Evolutionary conservation across 1,139 yeast species (phyloP).

Genomic region (Sugiyamaella pinicola): DNA sequence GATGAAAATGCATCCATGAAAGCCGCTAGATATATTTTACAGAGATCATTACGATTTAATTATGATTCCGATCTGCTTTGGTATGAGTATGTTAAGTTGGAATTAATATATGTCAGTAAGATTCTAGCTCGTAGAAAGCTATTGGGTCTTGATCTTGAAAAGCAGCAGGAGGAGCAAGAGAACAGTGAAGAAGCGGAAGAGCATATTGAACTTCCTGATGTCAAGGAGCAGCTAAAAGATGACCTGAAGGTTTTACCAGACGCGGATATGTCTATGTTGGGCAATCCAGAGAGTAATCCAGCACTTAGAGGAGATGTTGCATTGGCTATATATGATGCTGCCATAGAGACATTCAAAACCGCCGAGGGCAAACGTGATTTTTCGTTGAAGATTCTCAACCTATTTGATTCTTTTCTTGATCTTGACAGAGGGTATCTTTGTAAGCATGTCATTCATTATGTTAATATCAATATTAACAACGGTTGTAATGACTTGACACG

Average conservation of each 20-base stretch:
- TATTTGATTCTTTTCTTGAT: conserved; percentile 68
- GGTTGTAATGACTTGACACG: conserved; percentile 25
- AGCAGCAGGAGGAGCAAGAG: conserved; percentile 44
- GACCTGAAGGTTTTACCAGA: conserved; percentile 78
- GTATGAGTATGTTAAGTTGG: conserved; percentile 86
- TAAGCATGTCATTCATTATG: conserved; percentile 60
- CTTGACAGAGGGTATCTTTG: conserved; percentile 70
- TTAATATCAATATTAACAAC: conserved; percentile 44
- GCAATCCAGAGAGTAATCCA: conserved; percentile 83
- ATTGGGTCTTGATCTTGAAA: conserved; percentile 64
- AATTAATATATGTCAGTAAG: conserved; percentile 80
- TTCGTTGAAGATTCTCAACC: conserved; percentile 51
- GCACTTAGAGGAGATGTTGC: conserved; percentile 91
- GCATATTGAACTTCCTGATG: conserved; percentile 44
- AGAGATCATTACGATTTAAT: conserved; percentile 82
- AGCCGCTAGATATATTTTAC: conserved; percentile 85
- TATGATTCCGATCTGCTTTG: conserved; percentile 73
- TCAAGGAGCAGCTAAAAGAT: conserved; percentile 55
- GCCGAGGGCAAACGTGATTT: conserved; percentile 36
- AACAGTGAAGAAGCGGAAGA: conserved; percentile 34
- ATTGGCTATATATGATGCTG: conserved; percentile 75
- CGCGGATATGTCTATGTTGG: conserved; percentile 82
- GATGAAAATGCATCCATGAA: conserved; percentile 86
- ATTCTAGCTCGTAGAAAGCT: conserved; percentile 81
- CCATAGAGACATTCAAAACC: conserved; percentile 57